phyloP scores from a whole-genome alignment of 108 stramenopile genomes.

The Pseudonitzschia pungens region DNA sequence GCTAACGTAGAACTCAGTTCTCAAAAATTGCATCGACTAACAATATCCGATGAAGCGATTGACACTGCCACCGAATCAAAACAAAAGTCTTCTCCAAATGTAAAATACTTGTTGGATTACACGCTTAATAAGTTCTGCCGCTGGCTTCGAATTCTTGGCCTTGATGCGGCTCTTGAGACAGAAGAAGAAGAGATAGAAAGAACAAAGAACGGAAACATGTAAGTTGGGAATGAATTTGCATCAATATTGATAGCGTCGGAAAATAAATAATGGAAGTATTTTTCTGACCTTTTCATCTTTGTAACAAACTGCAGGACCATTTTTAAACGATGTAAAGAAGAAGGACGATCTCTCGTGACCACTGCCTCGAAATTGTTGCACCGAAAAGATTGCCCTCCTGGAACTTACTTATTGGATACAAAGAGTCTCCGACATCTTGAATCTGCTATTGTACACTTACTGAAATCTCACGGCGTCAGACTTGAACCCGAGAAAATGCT shows the following conservation, averaged over 20 bases:
- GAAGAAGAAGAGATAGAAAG: constrained; percentile 72
- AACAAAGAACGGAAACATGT: constrained; percentile 59
- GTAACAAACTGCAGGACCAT: constrained; percentile 31
- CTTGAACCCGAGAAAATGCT: constrained; percentile 67
- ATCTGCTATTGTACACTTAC: constrained; percentile 60
- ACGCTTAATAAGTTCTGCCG: constrained; percentile 78
- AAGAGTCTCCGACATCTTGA: constrained; percentile 64
- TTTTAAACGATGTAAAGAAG: constrained; percentile 74
- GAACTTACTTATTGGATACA: constrained; percentile 72
- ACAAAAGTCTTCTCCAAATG: not conserved
- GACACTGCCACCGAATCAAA: not conserved
- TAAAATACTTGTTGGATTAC: constrained; percentile 49
- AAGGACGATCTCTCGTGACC: constrained; percentile 74
- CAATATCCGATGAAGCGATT: not conserved
- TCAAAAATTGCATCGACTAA: not conserved
- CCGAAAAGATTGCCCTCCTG: constrained; percentile 83
- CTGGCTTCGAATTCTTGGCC: constrained; percentile 84
- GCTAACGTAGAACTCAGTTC: not conserved
- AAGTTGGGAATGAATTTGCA: constrained; percentile 18
- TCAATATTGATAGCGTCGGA: not conserved
- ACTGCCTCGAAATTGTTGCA: constrained; percentile 77
- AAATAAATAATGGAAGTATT: not conserved
- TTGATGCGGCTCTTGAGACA: constrained; percentile 85
- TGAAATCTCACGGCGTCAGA: constrained; percentile 70
- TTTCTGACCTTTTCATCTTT: not conserved